phyloP scores from a whole-genome alignment of 2,329 filamentous ascomycete genomes.

The Septoria petroselini region DNA sequence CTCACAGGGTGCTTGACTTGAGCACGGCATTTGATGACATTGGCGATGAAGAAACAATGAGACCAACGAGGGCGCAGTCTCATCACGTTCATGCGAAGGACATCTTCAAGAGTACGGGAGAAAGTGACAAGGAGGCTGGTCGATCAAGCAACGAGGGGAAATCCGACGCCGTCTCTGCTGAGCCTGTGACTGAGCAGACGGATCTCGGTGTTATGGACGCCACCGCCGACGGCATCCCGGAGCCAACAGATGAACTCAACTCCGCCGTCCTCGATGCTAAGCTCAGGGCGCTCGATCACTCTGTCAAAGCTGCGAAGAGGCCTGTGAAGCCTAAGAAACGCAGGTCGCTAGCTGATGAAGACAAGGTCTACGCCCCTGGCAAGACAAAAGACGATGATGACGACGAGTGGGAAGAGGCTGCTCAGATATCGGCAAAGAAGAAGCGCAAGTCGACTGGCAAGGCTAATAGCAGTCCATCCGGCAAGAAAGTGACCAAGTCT shows the following conservation, averaged over 20 bases:
- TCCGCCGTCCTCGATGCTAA: conserved; percentile 23
- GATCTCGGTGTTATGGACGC: not conserved
- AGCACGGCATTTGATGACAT: conserved; percentile 26
- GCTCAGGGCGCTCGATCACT: conserved; percentile 29
- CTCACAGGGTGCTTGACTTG: conserved; percentile 20
- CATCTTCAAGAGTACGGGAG: conserved; percentile 25
- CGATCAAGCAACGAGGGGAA: conserved; percentile 12
- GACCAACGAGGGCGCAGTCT: conserved; percentile 18
- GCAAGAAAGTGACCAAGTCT: conserved; percentile 20
- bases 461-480: conserved; percentile 13
- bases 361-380: conserved; percentile 7
- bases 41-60: conserved; percentile 26
- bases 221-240: not conserved
- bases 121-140: conserved; percentile 13
- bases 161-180: not conserved
- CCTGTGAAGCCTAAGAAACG: conserved; percentile 19
- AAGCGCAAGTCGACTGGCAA: conserved; percentile 35
- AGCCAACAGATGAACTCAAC: not conserved
- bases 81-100: conserved; percentile 28
- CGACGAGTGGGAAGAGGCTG: conserved; percentile 29
- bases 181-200: not conserved
- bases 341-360: conserved; percentile 17
- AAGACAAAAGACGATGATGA: conserved; percentile 24
- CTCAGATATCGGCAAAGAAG: conserved; percentile 31
- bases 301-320: conserved; percentile 30